A percentile compares a stretch with the other conserved stretches of the same genome.
phyloP scores from a whole-genome alignment of 164 flowering plant genomes.

The Warburgia ugandensis region DNA sequence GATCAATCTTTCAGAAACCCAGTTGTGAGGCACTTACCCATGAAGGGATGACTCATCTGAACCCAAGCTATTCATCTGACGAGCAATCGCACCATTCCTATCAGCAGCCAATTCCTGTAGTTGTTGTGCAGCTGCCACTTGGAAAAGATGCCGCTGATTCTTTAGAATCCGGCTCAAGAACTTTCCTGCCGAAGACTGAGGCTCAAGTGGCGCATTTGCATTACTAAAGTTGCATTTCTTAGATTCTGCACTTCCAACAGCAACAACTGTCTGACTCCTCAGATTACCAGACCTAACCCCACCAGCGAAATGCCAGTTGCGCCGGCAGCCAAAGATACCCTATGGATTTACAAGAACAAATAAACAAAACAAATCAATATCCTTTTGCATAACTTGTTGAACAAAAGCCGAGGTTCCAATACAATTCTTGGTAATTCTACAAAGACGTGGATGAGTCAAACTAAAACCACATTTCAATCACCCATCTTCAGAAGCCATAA shows the following conservation, averaged over 20 bases:
- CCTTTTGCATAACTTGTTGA: too few species aligned
- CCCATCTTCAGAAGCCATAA: too few species aligned
- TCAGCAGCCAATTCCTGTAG: slow-evolving; percentile 46
- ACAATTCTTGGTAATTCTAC: too few species aligned
- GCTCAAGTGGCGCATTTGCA: slow-evolving; percentile 56
- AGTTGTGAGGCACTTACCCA: slow-evolving; percentile 34
- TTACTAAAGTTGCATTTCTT: slow-evolving; percentile 39
- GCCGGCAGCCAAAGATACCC: too few species aligned
- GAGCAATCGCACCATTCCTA: slow-evolving; percentile 44
- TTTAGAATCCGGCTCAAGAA: slow-evolving; percentile 44
- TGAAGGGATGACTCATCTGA: slow-evolving; percentile 61
- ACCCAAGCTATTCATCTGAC: slow-evolving; percentile 37
- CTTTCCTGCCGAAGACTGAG: slow-evolving; percentile 45
- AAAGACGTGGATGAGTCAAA: too few species aligned
- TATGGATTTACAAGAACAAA: too few species aligned
- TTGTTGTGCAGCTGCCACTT: slow-evolving; percentile 45
- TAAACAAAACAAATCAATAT: too few species aligned
- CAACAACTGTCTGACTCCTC: neutral
- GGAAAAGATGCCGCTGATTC: slow-evolving; percentile 55
- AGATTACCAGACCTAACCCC: neutral
- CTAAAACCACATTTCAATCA: too few species aligned
- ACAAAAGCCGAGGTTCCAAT: too few species aligned
- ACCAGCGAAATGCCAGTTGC: too few species aligned
- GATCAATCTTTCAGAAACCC: neutral
- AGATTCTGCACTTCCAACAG: slow-evolving; percentile 34